A percentile compares a stretch with the other conserved stretches of the same genome.
Evolutionary conservation across 768 basidiomycete genomes (phyloP).

Genomic region (Lyophyllum shimeji): DNA sequence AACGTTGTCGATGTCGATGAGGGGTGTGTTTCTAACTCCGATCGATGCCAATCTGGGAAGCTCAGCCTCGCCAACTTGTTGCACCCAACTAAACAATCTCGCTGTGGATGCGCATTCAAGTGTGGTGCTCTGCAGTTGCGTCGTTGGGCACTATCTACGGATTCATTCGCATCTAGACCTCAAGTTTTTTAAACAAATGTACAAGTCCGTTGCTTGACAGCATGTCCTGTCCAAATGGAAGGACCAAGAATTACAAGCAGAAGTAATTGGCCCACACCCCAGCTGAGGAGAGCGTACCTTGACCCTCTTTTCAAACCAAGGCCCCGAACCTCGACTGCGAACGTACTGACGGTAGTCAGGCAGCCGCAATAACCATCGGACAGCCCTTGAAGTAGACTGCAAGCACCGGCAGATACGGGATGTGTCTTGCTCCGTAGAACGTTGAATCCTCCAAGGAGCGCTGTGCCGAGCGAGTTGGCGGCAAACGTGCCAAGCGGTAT

Average conservation of each 20-base stretch:
- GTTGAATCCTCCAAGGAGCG: conserved; percentile 72
- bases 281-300: conserved; percentile 70
- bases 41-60: conserved; percentile 20
- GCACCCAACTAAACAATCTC: no score
- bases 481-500: conserved; percentile 80
- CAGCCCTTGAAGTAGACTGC: conserved; percentile 78
- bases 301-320: conserved; percentile 57
- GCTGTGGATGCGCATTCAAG: neutral
- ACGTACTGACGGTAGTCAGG: conserved; percentile 92
- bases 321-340: conserved; percentile 74
- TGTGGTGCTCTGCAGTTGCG: neutral
- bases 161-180: neutral
- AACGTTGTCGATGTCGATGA: conserved; percentile 23
- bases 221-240: conserved; percentile 48
- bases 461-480: conserved; percentile 79
- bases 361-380: conserved; percentile 94
- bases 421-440: conserved; percentile 57
- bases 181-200: conserved; percentile 29
- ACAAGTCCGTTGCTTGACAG: conserved; percentile 49
- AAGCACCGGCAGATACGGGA: conserved; percentile 49
- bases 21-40: conserved; percentile 37
- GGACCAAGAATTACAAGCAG: conserved; percentile 74
- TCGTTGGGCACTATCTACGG: neutral
- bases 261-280: conserved; percentile 65
- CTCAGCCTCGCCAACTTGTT: neutral